Conservation (phyloP, 1,139 yeast genomes). For the Debaryomyces robertsiae region DNA sequence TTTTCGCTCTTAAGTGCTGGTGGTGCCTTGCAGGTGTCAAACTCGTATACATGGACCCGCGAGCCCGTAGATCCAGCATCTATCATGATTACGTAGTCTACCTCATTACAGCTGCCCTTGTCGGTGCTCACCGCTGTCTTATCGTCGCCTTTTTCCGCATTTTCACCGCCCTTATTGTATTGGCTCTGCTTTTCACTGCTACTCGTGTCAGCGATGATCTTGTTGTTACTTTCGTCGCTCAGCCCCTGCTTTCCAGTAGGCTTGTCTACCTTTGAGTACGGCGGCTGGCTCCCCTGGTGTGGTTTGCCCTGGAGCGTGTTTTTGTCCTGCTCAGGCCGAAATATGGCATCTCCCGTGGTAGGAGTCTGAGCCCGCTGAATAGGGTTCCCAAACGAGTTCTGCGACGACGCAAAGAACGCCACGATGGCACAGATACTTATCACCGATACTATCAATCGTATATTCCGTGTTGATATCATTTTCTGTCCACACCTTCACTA, state of each 20-base stretch:
- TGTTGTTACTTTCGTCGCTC: slow-evolving; percentile 11
- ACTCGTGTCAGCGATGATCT: slow-evolving; percentile 29
- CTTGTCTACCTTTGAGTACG: slow-evolving; percentile 27
- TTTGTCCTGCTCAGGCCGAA: slow-evolving; percentile 23
- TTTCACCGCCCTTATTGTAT: slow-evolving; percentile 11
- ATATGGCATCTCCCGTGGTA: slow-evolving; percentile 24
- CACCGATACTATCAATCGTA: slow-evolving; percentile 39
- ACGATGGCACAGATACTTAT: slow-evolving; percentile 38
- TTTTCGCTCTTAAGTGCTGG: slow-evolving; percentile 78
- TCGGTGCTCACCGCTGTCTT: slow-evolving; percentile 7
- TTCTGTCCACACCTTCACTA: background rate
- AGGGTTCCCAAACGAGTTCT: slow-evolving; percentile 28
- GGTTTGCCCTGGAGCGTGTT: slow-evolving; percentile 40
- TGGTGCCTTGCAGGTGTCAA: slow-evolving; percentile 80
- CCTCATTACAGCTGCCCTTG: slow-evolving; percentile 27
- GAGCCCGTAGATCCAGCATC: slow-evolving; percentile 99
- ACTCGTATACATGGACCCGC: slow-evolving; percentile 89
- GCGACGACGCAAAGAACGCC: slow-evolving; percentile 40
- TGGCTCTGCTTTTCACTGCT: slow-evolving; percentile 11
- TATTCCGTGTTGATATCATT: slow-evolving; percentile 41
- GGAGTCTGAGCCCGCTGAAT: slow-evolving; percentile 32
- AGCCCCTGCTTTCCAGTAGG: slow-evolving; percentile 9
- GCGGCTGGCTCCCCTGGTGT: slow-evolving; percentile 39
- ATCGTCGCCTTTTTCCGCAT: slow-evolving; percentile 8
- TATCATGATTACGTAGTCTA: slow-evolving; percentile 73